These are phyloP conservation scores for Piper longum DNA, from an alignment of 164 flowering plant genomes.

Conservation along the genomic window DNA sequence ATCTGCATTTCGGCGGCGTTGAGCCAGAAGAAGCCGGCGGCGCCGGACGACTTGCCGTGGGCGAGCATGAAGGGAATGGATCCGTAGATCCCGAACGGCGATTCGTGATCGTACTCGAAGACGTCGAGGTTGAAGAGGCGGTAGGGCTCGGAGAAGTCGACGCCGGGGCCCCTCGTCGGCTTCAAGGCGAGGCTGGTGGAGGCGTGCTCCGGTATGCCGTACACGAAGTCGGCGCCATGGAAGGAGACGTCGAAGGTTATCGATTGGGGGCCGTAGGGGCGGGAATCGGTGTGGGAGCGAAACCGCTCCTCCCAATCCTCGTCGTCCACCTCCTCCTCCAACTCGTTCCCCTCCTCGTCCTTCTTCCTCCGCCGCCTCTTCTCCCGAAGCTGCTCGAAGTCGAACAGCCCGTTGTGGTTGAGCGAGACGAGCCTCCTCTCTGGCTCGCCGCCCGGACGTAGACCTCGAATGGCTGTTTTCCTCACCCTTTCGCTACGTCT, in stretches of 20 bases:
- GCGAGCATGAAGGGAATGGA: slow-evolving; percentile 86
- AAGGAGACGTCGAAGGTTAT: slow-evolving; percentile 98
- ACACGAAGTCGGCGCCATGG: slow-evolving; percentile 65
- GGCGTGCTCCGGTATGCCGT: slow-evolving; percentile 95
- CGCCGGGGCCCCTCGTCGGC: slow-evolving; percentile 74
- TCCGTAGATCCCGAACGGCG: slow-evolving; percentile 93
- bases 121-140: slow-evolving; percentile 91
- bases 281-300: slow-evolving; percentile 55
- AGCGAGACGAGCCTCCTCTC: slow-evolving; percentile 34
- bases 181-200: slow-evolving; percentile 55
- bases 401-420: slow-evolving; percentile 76
- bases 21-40: slow-evolving; percentile 90
- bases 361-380: slow-evolving; percentile 50
- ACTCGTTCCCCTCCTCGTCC: slow-evolving; percentile 9
- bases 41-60: slow-evolving; percentile 58
- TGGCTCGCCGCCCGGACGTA: slow-evolving; percentile 39
- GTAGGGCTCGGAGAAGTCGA: slow-evolving; percentile 86
- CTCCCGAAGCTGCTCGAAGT: slow-evolving; percentile 79
- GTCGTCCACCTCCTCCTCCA: slow-evolving; percentile 52
- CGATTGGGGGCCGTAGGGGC: slow-evolving; percentile 93
- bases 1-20: slow-evolving; percentile 99
- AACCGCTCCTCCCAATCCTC: slow-evolving; percentile 90
- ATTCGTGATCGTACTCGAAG: slow-evolving; percentile 75
- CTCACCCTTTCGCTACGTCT: no score
- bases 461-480: slow-evolving; percentile 87